Evolutionary conservation across 345 rosid species (phyloP).

Genomic region (Firmiana major): DNA sequence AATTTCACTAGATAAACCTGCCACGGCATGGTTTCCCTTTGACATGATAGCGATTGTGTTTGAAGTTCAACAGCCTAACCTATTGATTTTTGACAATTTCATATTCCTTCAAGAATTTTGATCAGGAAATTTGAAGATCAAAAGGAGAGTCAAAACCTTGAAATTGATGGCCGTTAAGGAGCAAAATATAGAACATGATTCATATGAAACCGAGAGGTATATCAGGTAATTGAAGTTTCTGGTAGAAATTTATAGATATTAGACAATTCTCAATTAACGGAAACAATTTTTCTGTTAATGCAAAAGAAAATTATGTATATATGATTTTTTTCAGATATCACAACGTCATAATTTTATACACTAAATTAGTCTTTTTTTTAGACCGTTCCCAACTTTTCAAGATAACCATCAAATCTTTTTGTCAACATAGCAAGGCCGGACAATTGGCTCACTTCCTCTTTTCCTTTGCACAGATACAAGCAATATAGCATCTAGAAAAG

Average conservation of each 20-base stretch:
- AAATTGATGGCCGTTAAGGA: neutral
- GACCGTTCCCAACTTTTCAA: neutral
- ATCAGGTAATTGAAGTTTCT: neutral
- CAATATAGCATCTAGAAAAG: neutral
- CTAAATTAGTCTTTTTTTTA: no score
- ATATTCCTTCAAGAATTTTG: neutral
- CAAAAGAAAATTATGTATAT: no score
- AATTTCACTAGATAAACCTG: neutral
- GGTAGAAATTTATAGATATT: neutral
- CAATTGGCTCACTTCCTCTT: neutral
- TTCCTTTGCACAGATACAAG: neutral
- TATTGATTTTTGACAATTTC: constrained; percentile 6
- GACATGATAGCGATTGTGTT: neutral
- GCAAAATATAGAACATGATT: neutral
- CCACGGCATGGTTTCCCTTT: neutral
- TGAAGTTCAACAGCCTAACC: constrained; percentile 1
- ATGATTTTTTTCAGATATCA: no score
- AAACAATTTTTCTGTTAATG: no score
- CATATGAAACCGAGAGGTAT: neutral
- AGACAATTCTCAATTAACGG: neutral
- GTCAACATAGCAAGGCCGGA: neutral
- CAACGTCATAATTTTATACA: no score
- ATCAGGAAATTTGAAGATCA: neutral
- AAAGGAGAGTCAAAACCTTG: neutral
- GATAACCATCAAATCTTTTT: neutral